Base-by-base conservation (phyloP, 306 rosid genomes). In the Citrullus mucosospermus region DNA sequence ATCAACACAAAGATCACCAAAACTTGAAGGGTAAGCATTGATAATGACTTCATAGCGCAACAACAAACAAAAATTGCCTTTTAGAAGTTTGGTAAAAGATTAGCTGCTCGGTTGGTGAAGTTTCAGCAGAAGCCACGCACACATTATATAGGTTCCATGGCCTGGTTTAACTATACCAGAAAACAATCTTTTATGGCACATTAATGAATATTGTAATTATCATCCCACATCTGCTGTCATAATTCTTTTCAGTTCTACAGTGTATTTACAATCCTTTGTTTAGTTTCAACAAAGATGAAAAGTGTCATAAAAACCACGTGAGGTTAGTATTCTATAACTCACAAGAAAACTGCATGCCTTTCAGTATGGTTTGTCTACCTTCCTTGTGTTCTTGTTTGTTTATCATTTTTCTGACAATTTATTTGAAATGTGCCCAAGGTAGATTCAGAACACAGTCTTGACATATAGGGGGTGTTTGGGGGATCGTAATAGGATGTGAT, bases 31-130 rank as follows among this genome's bases (percentile, higher is more conserved):
- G 87, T 80, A 78, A 84, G 81, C 54, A 86, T 60, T 77, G 67
- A 81, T 16, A 80, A 54, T 84, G 79, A 61, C 85, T 84, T 88
- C 90, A 88, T 90, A 56, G 6, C 71, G 5, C 59, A 34, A 54
- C 39, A 67, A 1, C 75, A 41, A 20, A 55, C 69, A 50, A 55
- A 50, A 36, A 2, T 58, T 59, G 58, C 32, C 25, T 38, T 57
- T 15, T 2, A 18, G 78, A 17, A 43, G 36, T 69, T 69, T 20
- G 75, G 36, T 38, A 57, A 34, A 60, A 71, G 74, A 62, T 78
- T 73, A 60, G 79, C 78, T 82, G 46, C 78, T 65, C 77, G 17
- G 68, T 54, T 75, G 85, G 77, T 83, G 38, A 79, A 36, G 25
- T 48, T 15, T 46, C 75, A 41, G 54, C 36, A 69, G 9, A 69